These are phyloP conservation scores for Penicillium riverlandense DNA, from an alignment of 495 filamentous ascomycete species.

Conservation along the genomic window DNA sequence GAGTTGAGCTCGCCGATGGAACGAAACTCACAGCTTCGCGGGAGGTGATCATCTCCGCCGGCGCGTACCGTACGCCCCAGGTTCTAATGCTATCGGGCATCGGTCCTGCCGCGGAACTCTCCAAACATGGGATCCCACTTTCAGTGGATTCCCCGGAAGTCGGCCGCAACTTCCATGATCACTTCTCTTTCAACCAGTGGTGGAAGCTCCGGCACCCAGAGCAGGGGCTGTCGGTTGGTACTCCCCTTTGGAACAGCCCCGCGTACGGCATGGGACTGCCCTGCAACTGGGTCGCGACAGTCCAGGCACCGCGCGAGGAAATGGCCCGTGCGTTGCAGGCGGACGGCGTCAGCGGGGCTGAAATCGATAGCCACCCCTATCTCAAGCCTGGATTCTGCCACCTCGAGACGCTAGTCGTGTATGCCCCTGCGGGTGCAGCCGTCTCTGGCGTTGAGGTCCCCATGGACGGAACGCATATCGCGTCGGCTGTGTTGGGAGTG, in stretches of 20 bases:
- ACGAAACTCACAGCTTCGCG: too few species aligned
- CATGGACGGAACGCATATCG: conserved; percentile 32
- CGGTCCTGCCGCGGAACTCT: conserved; percentile 17
- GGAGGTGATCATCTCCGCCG: conserved; percentile 4
- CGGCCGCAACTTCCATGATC: conserved; percentile 29
- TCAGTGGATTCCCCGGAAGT: conserved; percentile 23
- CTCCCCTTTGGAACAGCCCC: conserved; percentile 20
- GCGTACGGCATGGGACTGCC: conserved; percentile 23
- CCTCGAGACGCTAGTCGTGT: conserved; percentile 17
- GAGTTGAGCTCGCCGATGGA: too few species aligned
- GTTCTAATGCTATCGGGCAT: conserved; percentile 34
- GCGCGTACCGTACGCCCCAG: conserved; percentile 18
- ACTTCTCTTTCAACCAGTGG: conserved; percentile 19
- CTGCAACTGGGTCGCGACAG: conserved; percentile 14
- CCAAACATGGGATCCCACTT: too few species aligned
- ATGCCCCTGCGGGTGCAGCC: conserved; percentile 16
- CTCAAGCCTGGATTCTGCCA: conserved; percentile 1
- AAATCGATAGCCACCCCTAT: conserved; percentile 9
- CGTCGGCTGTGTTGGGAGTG: conserved; percentile 19
- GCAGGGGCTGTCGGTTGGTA: conserved; percentile 18
- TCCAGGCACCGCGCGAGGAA: conserved; percentile 4
- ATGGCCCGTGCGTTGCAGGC: conserved; percentile 21
- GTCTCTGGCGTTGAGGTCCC: conserved; percentile 12
- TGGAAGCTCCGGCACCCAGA: conserved; percentile 34
- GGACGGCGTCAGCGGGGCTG: conserved; percentile 14